Conservation (phyloP, 2,329 filamentous ascomycete genomes). For the Ascochyta rabiei region DNA sequence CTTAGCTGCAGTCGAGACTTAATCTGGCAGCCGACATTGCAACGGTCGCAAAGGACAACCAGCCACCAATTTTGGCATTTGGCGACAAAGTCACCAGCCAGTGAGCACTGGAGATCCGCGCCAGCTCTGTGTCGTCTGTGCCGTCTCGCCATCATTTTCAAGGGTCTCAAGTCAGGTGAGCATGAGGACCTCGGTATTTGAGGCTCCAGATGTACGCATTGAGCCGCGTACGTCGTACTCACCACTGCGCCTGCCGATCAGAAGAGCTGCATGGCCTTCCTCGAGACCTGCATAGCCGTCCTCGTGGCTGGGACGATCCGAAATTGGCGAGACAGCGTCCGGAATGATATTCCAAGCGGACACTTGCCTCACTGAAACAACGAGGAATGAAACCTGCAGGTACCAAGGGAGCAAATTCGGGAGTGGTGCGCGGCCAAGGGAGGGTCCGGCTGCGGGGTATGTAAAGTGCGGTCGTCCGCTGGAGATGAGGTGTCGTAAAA, state of each 20-base stretch:
- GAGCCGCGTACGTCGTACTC: conserved; percentile 15
- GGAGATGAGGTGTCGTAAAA: not conserved
- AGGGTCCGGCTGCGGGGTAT: conserved; percentile 10
- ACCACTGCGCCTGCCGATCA: not conserved
- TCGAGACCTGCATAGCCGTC: conserved; percentile 12
- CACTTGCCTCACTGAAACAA: conserved; percentile 8
- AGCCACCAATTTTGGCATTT: conserved; percentile 13
- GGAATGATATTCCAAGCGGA: conserved; percentile 20
- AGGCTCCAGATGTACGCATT: conserved; percentile 2
- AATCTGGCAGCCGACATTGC: conserved; percentile 11
- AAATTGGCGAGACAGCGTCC: conserved; percentile 13
- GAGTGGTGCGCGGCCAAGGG: conserved; percentile 16
- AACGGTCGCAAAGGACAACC: conserved; percentile 13
- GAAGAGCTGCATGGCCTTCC: conserved; percentile 9
- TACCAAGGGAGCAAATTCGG: conserved; percentile 16
- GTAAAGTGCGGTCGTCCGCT: conserved; percentile 8
- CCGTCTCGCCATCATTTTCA: not conserved
- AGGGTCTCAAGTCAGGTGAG: conserved; percentile 1
- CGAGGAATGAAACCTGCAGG: conserved; percentile 20
- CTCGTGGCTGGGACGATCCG: conserved; percentile 14
- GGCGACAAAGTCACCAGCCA: conserved; percentile 11
- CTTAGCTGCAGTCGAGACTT: conserved; percentile 3
- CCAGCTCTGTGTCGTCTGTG: not conserved
- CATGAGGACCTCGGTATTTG: not conserved
- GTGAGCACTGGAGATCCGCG: conserved; percentile 1